These are phyloP conservation scores for Tylopilus cervinicoccineus DNA, from an alignment of 768 basidiomycete genomes.

Conservation along the genomic window DNA sequence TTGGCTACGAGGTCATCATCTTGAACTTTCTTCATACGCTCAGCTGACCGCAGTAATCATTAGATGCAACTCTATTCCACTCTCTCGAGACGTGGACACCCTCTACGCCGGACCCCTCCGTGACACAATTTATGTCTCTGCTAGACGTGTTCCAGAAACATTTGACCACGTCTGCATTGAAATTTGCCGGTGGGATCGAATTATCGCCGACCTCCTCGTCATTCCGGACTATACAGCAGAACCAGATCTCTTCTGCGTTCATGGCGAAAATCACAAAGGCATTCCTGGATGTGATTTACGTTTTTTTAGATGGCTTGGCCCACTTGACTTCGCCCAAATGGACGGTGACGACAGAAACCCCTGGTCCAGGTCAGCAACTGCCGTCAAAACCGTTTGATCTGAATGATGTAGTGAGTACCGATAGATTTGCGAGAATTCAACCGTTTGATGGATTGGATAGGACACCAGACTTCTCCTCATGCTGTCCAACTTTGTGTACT, in stretches of 20 bases:
- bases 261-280: constrained; percentile 73
- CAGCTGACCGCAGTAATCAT: constrained; percentile 7
- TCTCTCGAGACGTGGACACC: constrained; percentile 83
- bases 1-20: constrained; percentile 76
- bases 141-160: constrained; percentile 81
- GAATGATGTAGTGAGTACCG: constrained; percentile 52
- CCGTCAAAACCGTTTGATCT: constrained; percentile 46
- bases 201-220: constrained; percentile 43
- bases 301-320: constrained; percentile 82
- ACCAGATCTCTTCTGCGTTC: constrained; percentile 59
- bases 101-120: constrained; percentile 55
- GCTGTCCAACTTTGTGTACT: constrained; percentile 80
- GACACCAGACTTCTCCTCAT: constrained; percentile 85
- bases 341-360: constrained; percentile 26
- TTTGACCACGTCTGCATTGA: constrained; percentile 70
- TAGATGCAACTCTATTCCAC: constrained; percentile 83
- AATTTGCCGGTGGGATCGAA: constrained; percentile 76
- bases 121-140: constrained; percentile 71
- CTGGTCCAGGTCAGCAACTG: constrained; percentile 13
- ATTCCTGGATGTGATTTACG: constrained; percentile 82
- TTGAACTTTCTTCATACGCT: background rate
- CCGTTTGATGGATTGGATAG: constrained; percentile 39
- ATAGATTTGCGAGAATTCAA: background rate
- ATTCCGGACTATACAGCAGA: constrained; percentile 54
- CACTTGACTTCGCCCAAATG: constrained; percentile 73